Evolutionary conservation across 805 yeast species (phyloP), one percentile per base, ranked within the genome.

Genomic region (Scheffersomyces ergatensis): DNA sequence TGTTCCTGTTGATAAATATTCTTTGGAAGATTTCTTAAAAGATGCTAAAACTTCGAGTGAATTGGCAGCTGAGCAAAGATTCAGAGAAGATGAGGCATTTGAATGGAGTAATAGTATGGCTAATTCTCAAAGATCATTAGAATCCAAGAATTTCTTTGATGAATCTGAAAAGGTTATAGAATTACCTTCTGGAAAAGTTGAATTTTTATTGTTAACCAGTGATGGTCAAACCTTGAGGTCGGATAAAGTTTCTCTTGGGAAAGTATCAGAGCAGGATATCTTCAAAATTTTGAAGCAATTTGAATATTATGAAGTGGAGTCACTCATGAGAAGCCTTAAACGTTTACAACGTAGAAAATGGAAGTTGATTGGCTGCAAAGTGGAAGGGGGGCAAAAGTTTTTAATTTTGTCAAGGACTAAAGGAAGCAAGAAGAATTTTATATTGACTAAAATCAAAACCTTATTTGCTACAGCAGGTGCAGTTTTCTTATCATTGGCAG

Each of bases 321-420:
- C 47, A 13, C 63, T 65, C 21, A 54, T 67, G 35, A 60, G 62
- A 15, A 43, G 51, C 6, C 58, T 81, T 7, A 67, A 63, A 36
- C 67, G 58, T 43, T 60, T 80, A 33, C 76, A 77, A 39, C 59
- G 55, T 18, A 54, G 58, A 17, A 68, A 68, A 11, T 83, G 84
- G 85, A 67, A 60, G 40, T 63, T 82, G n/a, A 62, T 79, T 25
- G 86, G 81, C 3, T 72, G 78, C 20, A 75, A 77, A 23, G 33
- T 42, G 25, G 45, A 41, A 23, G 41, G 40, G 21, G 45, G 41
- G 17, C 39, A 39, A 24, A 48, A 50, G 29, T 45, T 46, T 34
- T 47, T 51, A 23, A 41, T 51, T 13, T 43, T 50, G 29, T 37
- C 45, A 11, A 43, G 46, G 23, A n/a, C 36, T n/a, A 46, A 30